Percentiles rank a stretch among this genome's conserved stretches.
These are phyloP conservation scores for Pseudogymnoascus sp. DNA, from an alignment of 2,329 filamentous ascomycete species.

Conservation along the genomic window DNA sequence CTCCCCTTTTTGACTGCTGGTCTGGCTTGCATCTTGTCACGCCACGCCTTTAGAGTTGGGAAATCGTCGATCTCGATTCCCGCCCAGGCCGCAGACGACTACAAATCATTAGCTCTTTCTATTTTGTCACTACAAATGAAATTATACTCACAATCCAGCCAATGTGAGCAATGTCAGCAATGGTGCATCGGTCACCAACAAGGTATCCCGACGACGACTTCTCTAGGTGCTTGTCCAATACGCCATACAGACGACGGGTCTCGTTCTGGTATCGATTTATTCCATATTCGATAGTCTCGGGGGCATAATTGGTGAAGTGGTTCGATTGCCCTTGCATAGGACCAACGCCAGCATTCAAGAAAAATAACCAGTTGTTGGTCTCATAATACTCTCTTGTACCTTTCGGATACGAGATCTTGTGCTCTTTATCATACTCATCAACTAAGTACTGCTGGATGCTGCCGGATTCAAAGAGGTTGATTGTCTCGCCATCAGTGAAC, in stretches of 20 bases:
- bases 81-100: constrained; percentile 44
- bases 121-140: not conserved
- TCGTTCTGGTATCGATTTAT: constrained; percentile 79
- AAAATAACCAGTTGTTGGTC: constrained; percentile 71
- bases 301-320: constrained; percentile 77
- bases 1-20: constrained; percentile 70
- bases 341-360: constrained; percentile 73
- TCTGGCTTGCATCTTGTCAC: constrained; percentile 61
- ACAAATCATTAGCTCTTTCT: constrained; percentile 12
- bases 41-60: constrained; percentile 70
- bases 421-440: constrained; percentile 71
- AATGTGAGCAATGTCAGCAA: constrained; percentile 75
- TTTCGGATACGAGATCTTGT: constrained; percentile 74
- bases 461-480: constrained; percentile 76
- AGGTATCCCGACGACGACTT: constrained; percentile 51
- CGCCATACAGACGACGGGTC: constrained; percentile 72
- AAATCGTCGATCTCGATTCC: constrained; percentile 69
- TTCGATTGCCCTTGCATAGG: constrained; percentile 83
- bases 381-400: constrained; percentile 73
- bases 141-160: constrained; percentile 61
- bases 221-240: constrained; percentile 66
- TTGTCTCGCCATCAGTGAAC: constrained; percentile 64
- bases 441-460: constrained; percentile 80
- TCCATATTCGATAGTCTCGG: constrained; percentile 75
- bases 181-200: constrained; percentile 63